Evolutionary conservation across 495 filamentous ascomycete genomes (phyloP), one percentile per base, ranked within the genome.

Genomic region (Pseudevernia furfuracea): DNA sequence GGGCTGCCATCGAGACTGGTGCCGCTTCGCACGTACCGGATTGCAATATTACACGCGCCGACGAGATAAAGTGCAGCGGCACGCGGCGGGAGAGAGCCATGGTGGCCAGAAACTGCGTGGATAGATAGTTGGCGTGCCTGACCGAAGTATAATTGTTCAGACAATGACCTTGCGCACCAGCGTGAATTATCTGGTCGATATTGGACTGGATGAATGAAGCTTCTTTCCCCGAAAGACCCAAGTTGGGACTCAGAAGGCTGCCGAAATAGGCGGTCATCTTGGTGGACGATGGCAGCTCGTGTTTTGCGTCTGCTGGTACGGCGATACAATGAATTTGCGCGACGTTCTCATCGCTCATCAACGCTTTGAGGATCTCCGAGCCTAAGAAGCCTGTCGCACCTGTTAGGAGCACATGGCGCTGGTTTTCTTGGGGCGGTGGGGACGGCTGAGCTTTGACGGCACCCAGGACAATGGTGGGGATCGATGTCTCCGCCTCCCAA

Each of bases 31-130:
- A 0, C 9, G 52, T n/a, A 34, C 59, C 46, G 44, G 68, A 58
- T 38, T 75, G 66, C 23, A 63, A 49, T 4, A 70, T 66, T 9
- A 78, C 76, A 10, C 67, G 67, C 10, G 68, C 75, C 0, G 79
- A 73, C 0, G 81, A 83, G 9, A 85, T 61, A 66, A 74, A 84
- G 68, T 84, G 82, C 39, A 85, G 66, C 0, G 81, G 79, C 21
- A 80, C 68, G 0, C 60, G 59, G 14, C 76, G 70, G 0, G 69
- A 67, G 0, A 72, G n/a, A 6, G 72, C 70, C 17, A 82, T 62
- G 5, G 59, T 62, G 19, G 74, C 60, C 1, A 86, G 75, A 25
- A 77, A 72, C 12, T 71, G 67, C 0, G 81, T 84, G 0, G 80
- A 76, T 0, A 61, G 53, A 4, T 83, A 61, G 60, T 85, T 86